A percentile compares a stretch with the other conserved stretches of the same genome.
Evolutionary conservation across 2,329 filamentous ascomycete species (phyloP).

Genomic region (Microcyclospora tardicrescens): DNA sequence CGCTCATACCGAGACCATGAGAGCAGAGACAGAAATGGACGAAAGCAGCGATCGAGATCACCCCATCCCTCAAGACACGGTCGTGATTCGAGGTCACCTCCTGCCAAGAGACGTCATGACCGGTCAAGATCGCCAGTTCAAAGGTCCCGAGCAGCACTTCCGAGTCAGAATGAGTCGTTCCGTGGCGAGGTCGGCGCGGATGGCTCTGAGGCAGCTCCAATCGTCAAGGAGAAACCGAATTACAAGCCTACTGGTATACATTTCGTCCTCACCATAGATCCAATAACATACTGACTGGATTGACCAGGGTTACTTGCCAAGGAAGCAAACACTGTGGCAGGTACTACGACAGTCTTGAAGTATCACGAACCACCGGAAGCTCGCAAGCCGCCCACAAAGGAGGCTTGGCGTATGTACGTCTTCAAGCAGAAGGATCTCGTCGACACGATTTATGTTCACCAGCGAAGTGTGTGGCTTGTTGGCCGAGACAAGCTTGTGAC

Average conservation of each 20-base stretch:
- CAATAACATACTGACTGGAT: too few relatives aligned
- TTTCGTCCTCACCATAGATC: too few relatives aligned
- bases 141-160: conserved; percentile 30
- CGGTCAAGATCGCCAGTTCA: conserved; percentile 27
- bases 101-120: conserved; percentile 18
- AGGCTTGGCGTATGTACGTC: conserved; percentile 80
- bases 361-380: conserved; percentile 93
- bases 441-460: conserved; percentile 65
- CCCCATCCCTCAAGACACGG: conserved; percentile 11
- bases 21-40: conserved; percentile 5
- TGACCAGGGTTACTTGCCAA: conserved; percentile 52
- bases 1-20: conserved; percentile 4
- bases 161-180: conserved; percentile 36
- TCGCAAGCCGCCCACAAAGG: conserved; percentile 65
- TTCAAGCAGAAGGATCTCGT: conserved; percentile 72
- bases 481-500: conserved; percentile 70
- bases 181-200: conserved; percentile 16
- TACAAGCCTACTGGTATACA: conserved; percentile 56
- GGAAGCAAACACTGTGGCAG: conserved; percentile 71
- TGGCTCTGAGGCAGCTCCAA: conserved; percentile 13
- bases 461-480: conserved; percentile 79
- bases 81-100: conserved; percentile 16
- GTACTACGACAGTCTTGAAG: conserved; percentile 69
- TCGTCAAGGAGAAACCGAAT: conserved; percentile 76
- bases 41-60: conserved; percentile 13